Conservation (phyloP, 805 yeast species). For the Saccharomycopsis vini region DNA sequence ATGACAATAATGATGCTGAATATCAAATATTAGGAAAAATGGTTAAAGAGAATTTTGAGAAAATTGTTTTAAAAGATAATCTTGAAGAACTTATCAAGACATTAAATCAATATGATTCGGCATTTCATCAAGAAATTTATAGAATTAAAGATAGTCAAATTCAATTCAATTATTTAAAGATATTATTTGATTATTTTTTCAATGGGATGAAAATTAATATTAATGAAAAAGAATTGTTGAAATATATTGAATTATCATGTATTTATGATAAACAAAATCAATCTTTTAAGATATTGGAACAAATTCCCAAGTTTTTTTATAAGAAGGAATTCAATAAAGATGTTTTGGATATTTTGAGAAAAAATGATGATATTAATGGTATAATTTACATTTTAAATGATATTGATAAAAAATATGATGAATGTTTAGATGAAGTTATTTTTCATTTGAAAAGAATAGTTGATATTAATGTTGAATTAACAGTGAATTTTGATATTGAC, state of each 20-base stretch:
- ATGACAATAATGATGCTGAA: slow-evolving; percentile 5
- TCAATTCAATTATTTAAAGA: slow-evolving; percentile 28
- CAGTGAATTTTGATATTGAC: neutral
- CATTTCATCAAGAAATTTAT: slow-evolving; percentile 8
- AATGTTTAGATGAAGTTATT: slow-evolving; percentile 23
- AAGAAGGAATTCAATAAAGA: neutral
- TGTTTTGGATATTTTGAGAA: slow-evolving; percentile 2
- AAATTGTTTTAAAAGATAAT: slow-evolving; percentile 3
- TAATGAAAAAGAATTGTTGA: neutral
- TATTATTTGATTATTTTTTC: slow-evolving; percentile 24
- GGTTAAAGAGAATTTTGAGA: slow-evolving; percentile 5
- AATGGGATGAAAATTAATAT: neutral
- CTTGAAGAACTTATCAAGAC: slow-evolving; percentile 5
- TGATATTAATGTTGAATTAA: neutral
- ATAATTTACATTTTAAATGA: slow-evolving; percentile 10
- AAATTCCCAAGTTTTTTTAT: neutral
- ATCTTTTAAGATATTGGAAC: slow-evolving; percentile 1
- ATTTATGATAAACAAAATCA: slow-evolving; percentile 1
- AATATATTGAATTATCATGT: slow-evolving; percentile 2
- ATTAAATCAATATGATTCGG: slow-evolving; percentile 4
- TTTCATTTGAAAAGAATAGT: no score
- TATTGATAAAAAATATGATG: slow-evolving; percentile 9
- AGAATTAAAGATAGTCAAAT: neutral
- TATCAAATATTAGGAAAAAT: slow-evolving; percentile 1
- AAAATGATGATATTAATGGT: slow-evolving; percentile 8